Evolutionary conservation across 495 filamentous ascomycete species (phyloP), one percentile per base, ranked within the genome.

Genomic region (Penicillium nucicola): DNA sequence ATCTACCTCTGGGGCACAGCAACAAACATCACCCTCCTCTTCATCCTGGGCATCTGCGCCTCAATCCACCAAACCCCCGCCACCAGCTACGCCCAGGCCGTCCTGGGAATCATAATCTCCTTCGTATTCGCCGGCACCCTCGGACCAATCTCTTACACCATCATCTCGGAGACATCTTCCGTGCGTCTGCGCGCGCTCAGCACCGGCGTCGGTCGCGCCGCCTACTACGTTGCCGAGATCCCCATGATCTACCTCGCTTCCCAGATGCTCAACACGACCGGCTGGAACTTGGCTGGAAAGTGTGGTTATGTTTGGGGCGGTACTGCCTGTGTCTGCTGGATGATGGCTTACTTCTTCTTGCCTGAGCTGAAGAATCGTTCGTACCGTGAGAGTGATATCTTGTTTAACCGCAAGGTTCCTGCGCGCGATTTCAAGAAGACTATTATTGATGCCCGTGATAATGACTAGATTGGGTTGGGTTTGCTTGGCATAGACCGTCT

Each of bases 151-250:
- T 77, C 78, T n/a, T 82, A 72, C 69, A 74, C 75, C 53, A 76
- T 81, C 48, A 81, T 83, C 45, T 72, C 74, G 28, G 79, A 82
- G 58, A 82, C 77, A 19, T 80, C 77, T 8, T 64, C 79, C 30
- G 71, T 81, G 46, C 79, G 78, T 45, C 77, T 64, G 28, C 61
- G 61, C 19, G 61, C 78, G 33, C 64, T 81, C 20, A 83, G 72
- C 4, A 83, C 77, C 23, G 79, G 73, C 46, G 66, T 78, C 20
- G 78, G 73, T 50, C 78, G 80, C 53, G 77, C 58, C 7, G 57
- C 67, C 17, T 78, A 78, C 70, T 64, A 64, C 32, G 28, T 64
- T 9, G 61, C 61, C 0, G 70, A 80, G 42, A 76, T 80, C 56
- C 77, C 76, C 45, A 75, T 70, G 68, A 78, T 73, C 62, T 80